Conservation (phyloP, 139 green algal species). For the Limnomonas spitsbergensis region DNA sequence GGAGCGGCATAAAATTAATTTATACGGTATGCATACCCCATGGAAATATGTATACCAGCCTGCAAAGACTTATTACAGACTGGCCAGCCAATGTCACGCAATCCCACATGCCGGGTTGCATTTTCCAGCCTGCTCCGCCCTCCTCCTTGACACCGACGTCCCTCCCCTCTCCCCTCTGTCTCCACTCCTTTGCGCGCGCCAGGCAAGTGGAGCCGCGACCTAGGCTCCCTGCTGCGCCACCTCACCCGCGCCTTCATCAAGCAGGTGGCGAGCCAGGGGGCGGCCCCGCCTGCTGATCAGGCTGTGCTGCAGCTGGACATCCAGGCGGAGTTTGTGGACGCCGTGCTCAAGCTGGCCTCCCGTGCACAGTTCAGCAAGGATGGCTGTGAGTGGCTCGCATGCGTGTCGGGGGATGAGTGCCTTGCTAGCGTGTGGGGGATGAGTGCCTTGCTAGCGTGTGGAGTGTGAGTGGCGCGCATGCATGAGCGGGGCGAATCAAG, state of each 20-base stretch:
- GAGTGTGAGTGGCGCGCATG: neutral
- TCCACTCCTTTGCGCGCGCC: neutral
- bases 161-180: neutral
- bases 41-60: neutral
- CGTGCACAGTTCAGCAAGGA: slow-evolving; percentile 83
- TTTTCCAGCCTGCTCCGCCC: neutral
- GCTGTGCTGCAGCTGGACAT: slow-evolving; percentile 9
- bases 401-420: neutral
- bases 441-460: neutral
- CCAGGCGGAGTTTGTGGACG: slow-evolving; percentile 33
- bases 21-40: neutral
- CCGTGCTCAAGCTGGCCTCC: slow-evolving; percentile 61
- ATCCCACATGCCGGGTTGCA: neutral
- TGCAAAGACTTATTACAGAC: neutral
- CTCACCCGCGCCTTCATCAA: slow-evolving; percentile 52
- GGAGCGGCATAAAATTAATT: too few relatives aligned
- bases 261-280: slow-evolving; percentile 39
- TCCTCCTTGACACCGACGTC: neutral
- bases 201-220: slow-evolving; percentile 52
- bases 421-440: neutral
- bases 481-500: neutral
- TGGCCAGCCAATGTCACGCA: neutral
- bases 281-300: neutral
- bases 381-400: slow-evolving; percentile 27
- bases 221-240: slow-evolving; percentile 48